phyloP scores from a whole-genome alignment of 2,329 filamentous ascomycete genomes.

The Dactylellina drechsleri region DNA sequence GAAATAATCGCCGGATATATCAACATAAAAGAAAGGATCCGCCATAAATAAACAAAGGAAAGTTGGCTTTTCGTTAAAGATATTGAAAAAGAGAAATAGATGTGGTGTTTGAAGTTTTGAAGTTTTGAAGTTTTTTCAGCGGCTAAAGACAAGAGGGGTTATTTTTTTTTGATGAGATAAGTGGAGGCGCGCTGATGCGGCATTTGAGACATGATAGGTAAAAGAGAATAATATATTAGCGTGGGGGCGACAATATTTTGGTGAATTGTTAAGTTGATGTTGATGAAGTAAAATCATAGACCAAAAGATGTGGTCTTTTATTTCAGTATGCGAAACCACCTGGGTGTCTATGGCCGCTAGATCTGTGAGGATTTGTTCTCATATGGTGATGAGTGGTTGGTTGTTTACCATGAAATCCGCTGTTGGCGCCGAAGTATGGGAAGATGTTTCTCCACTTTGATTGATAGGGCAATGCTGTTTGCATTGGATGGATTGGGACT shows the following conservation, averaged over 20 bases:
- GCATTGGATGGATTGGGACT: background rate
- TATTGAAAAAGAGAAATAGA: background rate
- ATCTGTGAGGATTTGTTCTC: conserved; percentile 5
- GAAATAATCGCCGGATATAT: background rate
- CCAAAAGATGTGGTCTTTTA: too few relatives aligned
- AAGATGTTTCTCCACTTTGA: conserved; percentile 33
- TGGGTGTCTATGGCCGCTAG: conserved; percentile 21
- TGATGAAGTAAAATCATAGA: too few relatives aligned
- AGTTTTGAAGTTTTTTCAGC: background rate
- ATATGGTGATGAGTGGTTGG: background rate
- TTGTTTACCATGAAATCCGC: background rate
- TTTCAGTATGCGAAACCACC: background rate
- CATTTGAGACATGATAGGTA: too few relatives aligned
- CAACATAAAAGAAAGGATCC: background rate
- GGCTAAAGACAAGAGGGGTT: background rate
- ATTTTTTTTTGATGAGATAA: too few relatives aligned
- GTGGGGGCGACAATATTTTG: too few relatives aligned
- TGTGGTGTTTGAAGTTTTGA: too few relatives aligned
- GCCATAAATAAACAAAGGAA: background rate
- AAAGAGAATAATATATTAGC: too few relatives aligned
- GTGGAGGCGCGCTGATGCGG: too few relatives aligned
- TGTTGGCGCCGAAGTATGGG: conserved; percentile 19
- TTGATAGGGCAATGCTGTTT: background rate
- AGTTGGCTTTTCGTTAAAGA: background rate
- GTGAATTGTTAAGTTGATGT: too few relatives aligned